Evolutionary conservation across 2,329 filamentous ascomycete species (phyloP).

Genomic region (Hansfordia pulvinata): DNA sequence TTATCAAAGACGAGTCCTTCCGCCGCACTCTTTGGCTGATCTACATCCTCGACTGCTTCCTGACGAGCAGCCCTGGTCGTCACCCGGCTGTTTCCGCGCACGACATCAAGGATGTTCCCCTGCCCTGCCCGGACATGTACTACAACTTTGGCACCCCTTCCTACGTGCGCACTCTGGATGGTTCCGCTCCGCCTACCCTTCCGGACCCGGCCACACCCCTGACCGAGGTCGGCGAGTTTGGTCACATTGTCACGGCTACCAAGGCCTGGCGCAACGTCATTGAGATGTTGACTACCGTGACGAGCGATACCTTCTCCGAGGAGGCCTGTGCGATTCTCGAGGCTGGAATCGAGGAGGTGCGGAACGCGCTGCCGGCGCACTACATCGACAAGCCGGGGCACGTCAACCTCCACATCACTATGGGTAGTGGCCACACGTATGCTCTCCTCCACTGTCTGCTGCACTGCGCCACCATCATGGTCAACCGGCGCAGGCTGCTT

Average conservation of each 20-base stretch:
- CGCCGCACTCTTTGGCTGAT: constrained; percentile 48
- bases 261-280: constrained; percentile 50
- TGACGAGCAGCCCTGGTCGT: constrained; percentile 47
- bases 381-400: constrained; percentile 48
- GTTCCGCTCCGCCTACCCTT: constrained; percentile 20
- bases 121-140: constrained; percentile 48
- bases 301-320: constrained; percentile 37
- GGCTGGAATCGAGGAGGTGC: constrained; percentile 39
- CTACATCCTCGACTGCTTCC: constrained; percentile 48
- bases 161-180: constrained; percentile 40
- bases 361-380: constrained; percentile 40
- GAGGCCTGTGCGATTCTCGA: constrained; percentile 36
- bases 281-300: constrained; percentile 43
- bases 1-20: constrained; percentile 47
- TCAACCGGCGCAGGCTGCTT: constrained; percentile 43
- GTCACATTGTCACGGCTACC: constrained; percentile 45
- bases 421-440: constrained; percentile 49
- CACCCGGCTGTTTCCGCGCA: constrained; percentile 39
- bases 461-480: constrained; percentile 46
- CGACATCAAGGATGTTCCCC: constrained; percentile 39
- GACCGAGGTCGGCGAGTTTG: constrained; percentile 46
- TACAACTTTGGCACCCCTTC: constrained; percentile 49
- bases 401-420: constrained; percentile 48
- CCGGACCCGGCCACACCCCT: constrained; percentile 22
- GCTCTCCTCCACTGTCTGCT: constrained; percentile 49